These are phyloP conservation scores for Lablab purpureus DNA, from an alignment of 306 rosid species.

Conservation along the genomic window DNA sequence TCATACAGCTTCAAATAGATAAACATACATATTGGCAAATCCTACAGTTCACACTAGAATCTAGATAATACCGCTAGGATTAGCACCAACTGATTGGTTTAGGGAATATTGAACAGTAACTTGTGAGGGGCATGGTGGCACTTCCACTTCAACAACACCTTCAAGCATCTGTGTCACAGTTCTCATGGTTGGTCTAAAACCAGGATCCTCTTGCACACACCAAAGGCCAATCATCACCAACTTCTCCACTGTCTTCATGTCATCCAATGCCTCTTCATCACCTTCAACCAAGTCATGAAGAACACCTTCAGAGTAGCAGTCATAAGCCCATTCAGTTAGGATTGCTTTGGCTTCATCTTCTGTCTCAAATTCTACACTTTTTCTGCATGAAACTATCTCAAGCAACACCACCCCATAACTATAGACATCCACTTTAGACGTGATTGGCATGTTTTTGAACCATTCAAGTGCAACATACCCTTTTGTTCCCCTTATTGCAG, in stretches of 20 bases:
- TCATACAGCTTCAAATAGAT: background rate
- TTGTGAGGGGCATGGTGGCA: conserved; percentile 44
- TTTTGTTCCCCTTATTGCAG: conserved; percentile 57
- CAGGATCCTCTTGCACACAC: conserved; percentile 58
- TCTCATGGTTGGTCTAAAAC: conserved; percentile 51
- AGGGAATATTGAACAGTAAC: conserved; percentile 41
- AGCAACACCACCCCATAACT: conserved; percentile 53
- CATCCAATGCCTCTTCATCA: conserved; percentile 52
- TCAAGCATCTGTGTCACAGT: conserved; percentile 54
- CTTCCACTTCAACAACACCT: conserved; percentile 49
- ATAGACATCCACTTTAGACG: conserved; percentile 52
- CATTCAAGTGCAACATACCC: conserved; percentile 61
- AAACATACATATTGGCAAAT: background rate
- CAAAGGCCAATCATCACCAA: conserved; percentile 47
- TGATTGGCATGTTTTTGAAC: conserved; percentile 53
- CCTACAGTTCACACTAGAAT: background rate
- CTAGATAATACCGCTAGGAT: background rate
- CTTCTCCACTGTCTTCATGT: conserved; percentile 43
- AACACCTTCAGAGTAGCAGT: conserved; percentile 41
- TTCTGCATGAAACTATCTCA: conserved; percentile 51
- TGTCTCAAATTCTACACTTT: conserved; percentile 39
- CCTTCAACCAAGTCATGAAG: conserved; percentile 42
- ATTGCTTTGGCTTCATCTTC: conserved; percentile 48
- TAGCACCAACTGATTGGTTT: background rate
- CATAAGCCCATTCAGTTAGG: conserved; percentile 55